A percentile compares a stretch with the other conserved stretches of the same genome.
phyloP scores from a whole-genome alignment of 108 stramenopile species.

The Pseudonitzschia pungens region DNA sequence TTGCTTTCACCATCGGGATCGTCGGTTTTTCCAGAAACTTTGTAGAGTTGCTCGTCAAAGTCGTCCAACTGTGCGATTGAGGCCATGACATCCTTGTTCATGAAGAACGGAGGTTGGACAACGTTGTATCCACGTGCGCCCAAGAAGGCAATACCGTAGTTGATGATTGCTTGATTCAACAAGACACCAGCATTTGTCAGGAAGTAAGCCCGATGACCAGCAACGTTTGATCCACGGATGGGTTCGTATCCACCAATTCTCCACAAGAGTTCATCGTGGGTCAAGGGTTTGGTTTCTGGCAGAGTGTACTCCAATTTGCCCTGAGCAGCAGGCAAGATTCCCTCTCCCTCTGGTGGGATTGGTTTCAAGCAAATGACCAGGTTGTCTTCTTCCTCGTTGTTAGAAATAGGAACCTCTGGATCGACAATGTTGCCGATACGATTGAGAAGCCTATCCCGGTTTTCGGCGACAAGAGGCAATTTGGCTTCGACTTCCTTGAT shows the following conservation, averaged over 20 bases:
- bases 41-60: slow-evolving; percentile 99
- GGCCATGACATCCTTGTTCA: slow-evolving; percentile 99
- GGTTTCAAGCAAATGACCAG: slow-evolving; percentile 80
- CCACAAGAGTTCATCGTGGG: slow-evolving; percentile 97
- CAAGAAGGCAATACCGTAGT: slow-evolving; percentile 96
- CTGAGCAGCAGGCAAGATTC: slow-evolving; percentile 57
- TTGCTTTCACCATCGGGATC: slow-evolving; percentile 75
- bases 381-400: slow-evolving; percentile 96
- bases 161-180: slow-evolving; percentile 98
- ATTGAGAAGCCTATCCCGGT: slow-evolving; percentile 75
- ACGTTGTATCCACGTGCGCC: slow-evolving; percentile 88
- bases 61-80: slow-evolving; percentile 99
- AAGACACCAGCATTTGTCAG: slow-evolving; percentile 95
- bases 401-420: slow-evolving; percentile 88
- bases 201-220: slow-evolving; percentile 98
- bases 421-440: slow-evolving; percentile 97
- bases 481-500: slow-evolving; percentile 74
- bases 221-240: slow-evolving; percentile 87
- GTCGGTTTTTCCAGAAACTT: slow-evolving; percentile 94
- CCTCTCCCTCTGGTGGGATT: slow-evolving; percentile 68
- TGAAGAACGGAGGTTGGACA: slow-evolving; percentile 98
- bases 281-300: slow-evolving; percentile 81
- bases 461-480: slow-evolving; percentile 56
- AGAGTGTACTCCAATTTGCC: slow-evolving; percentile 68
- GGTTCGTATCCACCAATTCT: slow-evolving; percentile 99